These are phyloP conservation scores for Pythium monospermum DNA, from an alignment of 352 stramenopile species.

Conservation along the genomic window DNA sequence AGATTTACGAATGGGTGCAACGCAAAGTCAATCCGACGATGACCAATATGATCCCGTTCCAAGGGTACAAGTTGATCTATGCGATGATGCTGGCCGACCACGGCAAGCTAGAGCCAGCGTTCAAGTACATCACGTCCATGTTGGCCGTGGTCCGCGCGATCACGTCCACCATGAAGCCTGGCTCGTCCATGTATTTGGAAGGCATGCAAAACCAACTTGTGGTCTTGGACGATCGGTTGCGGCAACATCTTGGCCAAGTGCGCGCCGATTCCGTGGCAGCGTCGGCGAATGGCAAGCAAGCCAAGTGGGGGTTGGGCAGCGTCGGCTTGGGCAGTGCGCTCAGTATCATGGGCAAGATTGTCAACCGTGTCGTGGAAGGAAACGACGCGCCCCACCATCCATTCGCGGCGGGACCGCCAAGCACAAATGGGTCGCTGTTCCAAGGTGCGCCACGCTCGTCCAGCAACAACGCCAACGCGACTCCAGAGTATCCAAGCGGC, in stretches of 20 bases:
- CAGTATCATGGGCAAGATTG: constrained; percentile 85
- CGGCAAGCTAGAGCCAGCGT: constrained; percentile 75
- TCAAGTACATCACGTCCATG: constrained; percentile 88
- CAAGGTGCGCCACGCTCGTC: constrained; percentile 28
- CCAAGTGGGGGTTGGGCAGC: constrained; percentile 78
- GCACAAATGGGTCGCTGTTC: constrained; percentile 28
- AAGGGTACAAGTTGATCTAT: constrained; percentile 89
- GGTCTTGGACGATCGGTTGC: constrained; percentile 78
- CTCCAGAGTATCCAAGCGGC: constrained; percentile 27
- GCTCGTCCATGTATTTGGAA: constrained; percentile 82
- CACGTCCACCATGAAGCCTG: constrained; percentile 76
- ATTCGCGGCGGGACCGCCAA: constrained; percentile 9
- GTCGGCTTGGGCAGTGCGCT: constrained; percentile 74
- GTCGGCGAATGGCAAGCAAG: constrained; percentile 37
- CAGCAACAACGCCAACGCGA: constrained; percentile 10
- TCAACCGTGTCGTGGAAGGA: constrained; percentile 81
- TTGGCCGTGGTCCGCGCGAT: constrained; percentile 66
- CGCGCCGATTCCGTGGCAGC: constrained; percentile 64
- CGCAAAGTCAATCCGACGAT: constrained; percentile 45
- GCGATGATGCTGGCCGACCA: constrained; percentile 81
- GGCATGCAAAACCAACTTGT: constrained; percentile 85
- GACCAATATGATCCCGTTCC: constrained; percentile 78
- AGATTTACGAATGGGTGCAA: constrained; percentile 83
- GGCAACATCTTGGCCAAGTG: constrained; percentile 79
- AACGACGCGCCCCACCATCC: constrained; percentile 43